A percentile compares a stretch with the other conserved stretches of the same genome.
Conservation (phyloP, 495 filamentous ascomycete species). For the Aspergillus wentii region DNA sequence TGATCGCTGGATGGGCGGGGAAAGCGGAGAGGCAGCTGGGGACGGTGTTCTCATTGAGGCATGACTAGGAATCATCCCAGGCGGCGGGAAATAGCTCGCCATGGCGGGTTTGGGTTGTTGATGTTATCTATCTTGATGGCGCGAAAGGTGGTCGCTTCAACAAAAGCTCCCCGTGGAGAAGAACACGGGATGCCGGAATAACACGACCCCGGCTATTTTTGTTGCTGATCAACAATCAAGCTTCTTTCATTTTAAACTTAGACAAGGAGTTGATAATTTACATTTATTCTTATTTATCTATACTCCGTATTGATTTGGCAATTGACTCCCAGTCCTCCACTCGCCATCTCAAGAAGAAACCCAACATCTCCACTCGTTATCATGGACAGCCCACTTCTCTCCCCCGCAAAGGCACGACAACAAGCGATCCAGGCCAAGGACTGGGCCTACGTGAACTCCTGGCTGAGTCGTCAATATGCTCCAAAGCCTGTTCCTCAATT, state of each 20-base stretch:
- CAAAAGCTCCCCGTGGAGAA: neutral
- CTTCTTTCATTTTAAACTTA: too few relatives aligned
- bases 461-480: constrained; percentile 66
- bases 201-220: neutral
- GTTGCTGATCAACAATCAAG: neutral
- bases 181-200: neutral
- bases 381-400: constrained; percentile 38
- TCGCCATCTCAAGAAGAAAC: too few relatives aligned
- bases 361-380: too few relatives aligned
- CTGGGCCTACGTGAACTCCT: constrained; percentile 82
- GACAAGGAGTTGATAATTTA: too few relatives aligned
- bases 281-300: too few relatives aligned
- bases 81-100: constrained; percentile 38
- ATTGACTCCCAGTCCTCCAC: too few relatives aligned
- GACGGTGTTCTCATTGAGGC: constrained; percentile 17
- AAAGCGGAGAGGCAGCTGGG: constrained; percentile 28
- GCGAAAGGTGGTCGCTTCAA: neutral
- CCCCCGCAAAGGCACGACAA: constrained; percentile 43
- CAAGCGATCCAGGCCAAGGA: constrained; percentile 62
- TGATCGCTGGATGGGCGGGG: constrained; percentile 31
- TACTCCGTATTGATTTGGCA: too few relatives aligned
- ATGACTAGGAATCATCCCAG: constrained; percentile 18
- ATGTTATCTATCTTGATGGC: constrained; percentile 4
- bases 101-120: constrained; percentile 17
- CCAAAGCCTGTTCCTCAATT: constrained; percentile 60